Conservation (phyloP, 2,329 filamentous ascomycete genomes). For the Clarireedia homoeocarpa region DNA sequence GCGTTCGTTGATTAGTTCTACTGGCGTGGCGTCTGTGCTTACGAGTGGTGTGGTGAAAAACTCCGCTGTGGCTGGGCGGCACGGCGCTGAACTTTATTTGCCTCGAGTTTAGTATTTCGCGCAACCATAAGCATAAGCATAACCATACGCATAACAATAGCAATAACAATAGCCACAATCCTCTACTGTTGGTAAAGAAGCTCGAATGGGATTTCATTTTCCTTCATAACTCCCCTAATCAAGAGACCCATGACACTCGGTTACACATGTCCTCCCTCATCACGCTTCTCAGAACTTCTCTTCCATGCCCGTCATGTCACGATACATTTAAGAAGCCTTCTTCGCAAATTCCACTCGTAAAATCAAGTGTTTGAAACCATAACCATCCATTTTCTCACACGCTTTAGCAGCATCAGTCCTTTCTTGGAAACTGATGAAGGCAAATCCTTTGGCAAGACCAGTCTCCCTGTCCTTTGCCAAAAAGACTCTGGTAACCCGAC, state of each 20-base stretch:
- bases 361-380: constrained; percentile 81
- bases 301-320: neutral
- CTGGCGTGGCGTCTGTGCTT: too few species aligned
- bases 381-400: constrained; percentile 97
- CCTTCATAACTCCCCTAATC: neutral
- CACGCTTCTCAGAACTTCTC: neutral
- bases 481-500: constrained; percentile 94
- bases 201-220: neutral
- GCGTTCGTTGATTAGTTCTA: neutral
- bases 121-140: neutral
- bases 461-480: constrained; percentile 97
- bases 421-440: constrained; percentile 96
- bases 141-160: too few species aligned
- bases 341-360: constrained; percentile 83
- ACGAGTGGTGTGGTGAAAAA: too few species aligned
- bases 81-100: neutral
- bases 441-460: constrained; percentile 93
- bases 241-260: neutral
- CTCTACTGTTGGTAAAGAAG: neutral
- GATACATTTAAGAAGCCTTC: constrained; percentile 41
- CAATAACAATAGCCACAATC: neutral
- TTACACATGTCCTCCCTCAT: neutral
- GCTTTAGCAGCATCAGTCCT: constrained; percentile 83
- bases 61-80: neutral
- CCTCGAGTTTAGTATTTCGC: neutral